phyloP scores from a whole-genome alignment of 495 filamentous ascomycete species.

The Cercophora samala region DNA sequence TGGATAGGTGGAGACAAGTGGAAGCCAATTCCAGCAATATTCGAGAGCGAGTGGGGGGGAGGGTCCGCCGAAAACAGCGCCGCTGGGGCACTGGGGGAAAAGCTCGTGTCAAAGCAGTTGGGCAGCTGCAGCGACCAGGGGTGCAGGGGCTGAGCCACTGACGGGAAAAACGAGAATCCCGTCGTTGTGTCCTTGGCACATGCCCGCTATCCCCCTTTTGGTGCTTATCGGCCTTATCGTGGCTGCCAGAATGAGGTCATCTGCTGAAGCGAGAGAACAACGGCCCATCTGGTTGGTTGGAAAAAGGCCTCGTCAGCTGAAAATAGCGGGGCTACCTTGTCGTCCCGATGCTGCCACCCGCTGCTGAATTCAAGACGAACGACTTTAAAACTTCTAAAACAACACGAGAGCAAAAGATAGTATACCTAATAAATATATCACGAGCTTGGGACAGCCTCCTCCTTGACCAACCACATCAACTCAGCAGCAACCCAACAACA shows the following conservation, averaged over 20 bases:
- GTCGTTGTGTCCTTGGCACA: slow-evolving; percentile 1
- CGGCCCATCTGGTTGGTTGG: background rate
- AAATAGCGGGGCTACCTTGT: background rate
- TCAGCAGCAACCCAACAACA: too few species aligned
- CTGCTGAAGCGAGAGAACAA: slow-evolving; percentile 3
- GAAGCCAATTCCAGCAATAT: too few species aligned
- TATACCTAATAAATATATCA: background rate
- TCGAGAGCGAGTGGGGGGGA: background rate
- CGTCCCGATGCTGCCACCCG: background rate
- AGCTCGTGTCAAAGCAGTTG: slow-evolving; percentile 1
- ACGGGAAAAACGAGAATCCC: background rate
- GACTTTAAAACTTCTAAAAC: background rate
- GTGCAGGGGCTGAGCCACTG: background rate
- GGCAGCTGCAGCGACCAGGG: slow-evolving; percentile 4
- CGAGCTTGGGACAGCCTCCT: background rate
- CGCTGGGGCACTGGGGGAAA: background rate
- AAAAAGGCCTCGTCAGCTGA: slow-evolving; percentile 6
- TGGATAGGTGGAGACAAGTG: background rate
- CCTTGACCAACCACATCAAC: background rate
- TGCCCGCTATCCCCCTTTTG: background rate
- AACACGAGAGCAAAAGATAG: background rate
- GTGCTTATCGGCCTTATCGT: background rate
- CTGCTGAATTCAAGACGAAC: background rate
- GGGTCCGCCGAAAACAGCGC: slow-evolving; percentile 1
- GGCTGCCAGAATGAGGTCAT: slow-evolving; percentile 7